Conservation (phyloP, 2,329 filamentous ascomycete species). For the Beauveria sp. region DNA sequence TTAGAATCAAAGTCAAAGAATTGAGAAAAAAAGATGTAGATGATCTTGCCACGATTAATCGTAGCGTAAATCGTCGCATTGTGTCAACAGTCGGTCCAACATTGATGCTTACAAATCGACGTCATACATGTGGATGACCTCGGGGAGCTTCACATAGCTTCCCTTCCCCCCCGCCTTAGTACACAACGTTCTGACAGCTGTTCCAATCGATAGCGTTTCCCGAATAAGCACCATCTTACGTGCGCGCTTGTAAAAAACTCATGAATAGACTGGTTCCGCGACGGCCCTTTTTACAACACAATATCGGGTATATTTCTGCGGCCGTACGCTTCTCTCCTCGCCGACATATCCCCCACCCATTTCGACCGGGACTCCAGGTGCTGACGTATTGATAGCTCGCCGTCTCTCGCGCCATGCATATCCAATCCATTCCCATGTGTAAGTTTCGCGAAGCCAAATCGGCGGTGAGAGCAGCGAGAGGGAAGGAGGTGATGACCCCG, state of each 20-base stretch:
- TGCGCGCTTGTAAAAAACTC: slow-evolving; percentile 3
- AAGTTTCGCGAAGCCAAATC: slow-evolving; percentile 28
- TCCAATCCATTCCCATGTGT: slow-evolving; percentile 87
- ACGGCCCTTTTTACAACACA: slow-evolving; percentile 27
- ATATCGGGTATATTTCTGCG: slow-evolving; percentile 18
- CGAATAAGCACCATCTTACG: not conserved
- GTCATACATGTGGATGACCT: slow-evolving; percentile 8
- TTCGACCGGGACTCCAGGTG: not conserved
- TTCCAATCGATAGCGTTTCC: not conserved
- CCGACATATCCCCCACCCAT: not conserved
- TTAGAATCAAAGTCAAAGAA: not conserved
- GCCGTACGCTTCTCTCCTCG: slow-evolving; percentile 1
- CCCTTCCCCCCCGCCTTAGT: not conserved
- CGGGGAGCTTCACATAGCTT: not conserved
- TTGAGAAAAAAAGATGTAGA: not conserved
- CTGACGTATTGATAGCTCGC: slow-evolving; percentile 12
- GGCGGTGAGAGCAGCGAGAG: not conserved
- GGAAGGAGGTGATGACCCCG: slow-evolving; percentile 6
- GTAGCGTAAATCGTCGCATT: not conserved
- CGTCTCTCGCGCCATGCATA: slow-evolving; percentile 56
- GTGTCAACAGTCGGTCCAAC: not conserved
- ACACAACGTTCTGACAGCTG: not conserved
- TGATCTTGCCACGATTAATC: not conserved
- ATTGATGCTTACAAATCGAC: slow-evolving; percentile 10
- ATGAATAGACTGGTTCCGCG: slow-evolving; percentile 37